Conservation (phyloP, 2,329 filamentous ascomycete genomes). For the Pyrenochaeta sp. region DNA sequence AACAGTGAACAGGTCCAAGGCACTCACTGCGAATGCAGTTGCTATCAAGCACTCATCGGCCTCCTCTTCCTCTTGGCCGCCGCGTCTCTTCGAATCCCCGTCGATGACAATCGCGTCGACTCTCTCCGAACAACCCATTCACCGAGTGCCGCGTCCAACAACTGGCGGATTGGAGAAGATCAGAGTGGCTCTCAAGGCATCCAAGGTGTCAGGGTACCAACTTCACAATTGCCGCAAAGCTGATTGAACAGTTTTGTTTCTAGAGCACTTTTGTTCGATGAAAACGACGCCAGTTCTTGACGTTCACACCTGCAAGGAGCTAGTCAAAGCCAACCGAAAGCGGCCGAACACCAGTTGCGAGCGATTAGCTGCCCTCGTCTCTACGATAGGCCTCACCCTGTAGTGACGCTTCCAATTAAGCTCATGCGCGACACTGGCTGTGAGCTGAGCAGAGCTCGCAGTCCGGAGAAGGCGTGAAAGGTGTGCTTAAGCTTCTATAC, state of each 20-base stretch:
- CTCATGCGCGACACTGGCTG: background rate
- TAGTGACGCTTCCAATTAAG: too few relatives aligned
- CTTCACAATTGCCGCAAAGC: background rate
- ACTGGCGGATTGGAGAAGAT: background rate
- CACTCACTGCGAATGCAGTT: background rate
- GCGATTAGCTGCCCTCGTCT: background rate
- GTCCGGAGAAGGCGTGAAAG: background rate
- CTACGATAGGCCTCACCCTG: background rate
- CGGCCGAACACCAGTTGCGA: background rate
- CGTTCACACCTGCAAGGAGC: background rate
- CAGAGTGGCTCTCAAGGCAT: background rate
- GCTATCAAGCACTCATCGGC: background rate
- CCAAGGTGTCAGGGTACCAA: too few relatives aligned
- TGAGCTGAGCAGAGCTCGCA: background rate
- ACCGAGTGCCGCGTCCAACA: background rate
- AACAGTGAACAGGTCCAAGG: too few relatives aligned
- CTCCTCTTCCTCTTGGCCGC: background rate
- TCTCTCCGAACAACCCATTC: background rate
- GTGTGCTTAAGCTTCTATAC: background rate
- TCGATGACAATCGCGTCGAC: background rate
- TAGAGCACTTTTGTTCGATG: background rate
- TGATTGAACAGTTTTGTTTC: background rate
- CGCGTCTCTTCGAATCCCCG: background rate
- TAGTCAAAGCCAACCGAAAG: background rate
- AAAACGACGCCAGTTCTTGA: background rate